These are phyloP conservation scores for Limnanthes douglasii DNA, from an alignment of 345 rosid species.

Conservation along the genomic window DNA sequence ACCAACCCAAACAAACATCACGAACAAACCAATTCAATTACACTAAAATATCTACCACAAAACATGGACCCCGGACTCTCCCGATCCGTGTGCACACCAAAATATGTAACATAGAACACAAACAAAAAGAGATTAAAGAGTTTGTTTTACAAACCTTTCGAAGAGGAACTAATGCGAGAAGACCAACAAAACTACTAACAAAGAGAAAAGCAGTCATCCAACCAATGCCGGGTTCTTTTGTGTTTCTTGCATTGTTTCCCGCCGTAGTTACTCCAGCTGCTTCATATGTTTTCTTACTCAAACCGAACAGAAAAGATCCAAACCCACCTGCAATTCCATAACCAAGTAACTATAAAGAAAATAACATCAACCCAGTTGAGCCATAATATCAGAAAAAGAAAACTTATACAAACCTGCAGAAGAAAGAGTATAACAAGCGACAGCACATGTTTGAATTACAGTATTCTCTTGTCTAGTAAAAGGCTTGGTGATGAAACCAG, in stretches of 20 bases:
- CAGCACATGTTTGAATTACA: constrained; percentile 82
- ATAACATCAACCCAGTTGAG: not conserved
- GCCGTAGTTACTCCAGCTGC: constrained; percentile 52
- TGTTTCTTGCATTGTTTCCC: constrained; percentile 49
- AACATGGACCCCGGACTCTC: too few species aligned
- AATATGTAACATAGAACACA: too few species aligned
- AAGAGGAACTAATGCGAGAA: constrained; percentile 76
- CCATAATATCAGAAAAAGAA: not conserved
- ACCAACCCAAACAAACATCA: not conserved
- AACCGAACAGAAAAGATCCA: constrained; percentile 80
- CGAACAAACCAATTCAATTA: too few species aligned
- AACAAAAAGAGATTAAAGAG: not conserved
- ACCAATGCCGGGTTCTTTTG: constrained; percentile 69
- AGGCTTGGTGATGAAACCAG: constrained; percentile 46
- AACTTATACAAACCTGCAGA: constrained; percentile 49
- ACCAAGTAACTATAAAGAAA: constrained; percentile 1
- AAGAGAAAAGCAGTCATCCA: constrained; percentile 90
- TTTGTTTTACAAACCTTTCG: constrained; percentile 32
- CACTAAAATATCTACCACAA: too few species aligned
- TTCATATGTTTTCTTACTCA: constrained; percentile 50
- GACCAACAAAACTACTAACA: constrained; percentile 65
- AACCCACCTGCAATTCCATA: constrained; percentile 58
- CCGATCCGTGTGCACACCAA: too few species aligned
- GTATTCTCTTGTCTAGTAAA: constrained; percentile 92
- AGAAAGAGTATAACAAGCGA: constrained; percentile 84